Evolutionary conservation across 768 basidiomycete species (phyloP).

Genomic region (Fistulinella prunicolor): DNA sequence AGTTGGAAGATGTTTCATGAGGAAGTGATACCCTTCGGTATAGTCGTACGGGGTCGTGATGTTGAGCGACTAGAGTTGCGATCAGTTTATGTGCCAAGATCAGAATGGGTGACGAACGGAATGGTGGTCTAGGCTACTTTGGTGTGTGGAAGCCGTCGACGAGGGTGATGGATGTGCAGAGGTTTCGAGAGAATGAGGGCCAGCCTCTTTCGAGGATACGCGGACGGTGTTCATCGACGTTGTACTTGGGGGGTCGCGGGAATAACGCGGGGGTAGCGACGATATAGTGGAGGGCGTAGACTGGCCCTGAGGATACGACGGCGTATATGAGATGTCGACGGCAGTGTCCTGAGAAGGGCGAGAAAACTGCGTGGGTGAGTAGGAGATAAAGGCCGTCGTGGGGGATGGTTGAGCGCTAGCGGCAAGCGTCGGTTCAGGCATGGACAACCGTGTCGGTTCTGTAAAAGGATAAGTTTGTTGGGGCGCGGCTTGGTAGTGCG

Average conservation of each 20-base stretch:
- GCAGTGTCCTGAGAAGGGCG: constrained; percentile 30
- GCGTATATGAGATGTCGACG: constrained; percentile 41
- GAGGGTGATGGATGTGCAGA: constrained; percentile 41
- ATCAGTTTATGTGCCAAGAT: constrained; percentile 42
- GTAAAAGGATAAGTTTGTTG: constrained; percentile 23
- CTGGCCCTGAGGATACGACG: constrained; percentile 24
- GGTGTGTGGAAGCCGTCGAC: constrained; percentile 40
- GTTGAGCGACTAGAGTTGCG: constrained; percentile 57
- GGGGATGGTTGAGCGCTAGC: constrained; percentile 26
- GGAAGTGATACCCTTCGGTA: constrained; percentile 92
- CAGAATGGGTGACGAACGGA: constrained; percentile 22
- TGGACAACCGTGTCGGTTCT: constrained; percentile 31
- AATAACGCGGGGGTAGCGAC: constrained; percentile 42
- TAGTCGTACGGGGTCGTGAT: constrained; percentile 85
- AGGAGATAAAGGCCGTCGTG: constrained; percentile 30
- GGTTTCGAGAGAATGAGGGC: constrained; percentile 25
- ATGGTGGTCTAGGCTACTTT: constrained; percentile 34
- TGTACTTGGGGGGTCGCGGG: constrained; percentile 46
- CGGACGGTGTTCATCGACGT: constrained; percentile 35
- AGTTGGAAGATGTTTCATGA: constrained; percentile 89
- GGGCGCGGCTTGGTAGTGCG: constrained; percentile 24
- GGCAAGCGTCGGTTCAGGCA: constrained; percentile 32
- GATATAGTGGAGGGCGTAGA: constrained; percentile 23
- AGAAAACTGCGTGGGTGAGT: constrained; percentile 33
- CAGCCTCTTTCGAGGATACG: constrained; percentile 25